Percentiles rank a stretch among this genome's conserved stretches.
Conservation (phyloP, 495 filamentous ascomycete species). For the Thermothielavioides terrestris region DNA sequence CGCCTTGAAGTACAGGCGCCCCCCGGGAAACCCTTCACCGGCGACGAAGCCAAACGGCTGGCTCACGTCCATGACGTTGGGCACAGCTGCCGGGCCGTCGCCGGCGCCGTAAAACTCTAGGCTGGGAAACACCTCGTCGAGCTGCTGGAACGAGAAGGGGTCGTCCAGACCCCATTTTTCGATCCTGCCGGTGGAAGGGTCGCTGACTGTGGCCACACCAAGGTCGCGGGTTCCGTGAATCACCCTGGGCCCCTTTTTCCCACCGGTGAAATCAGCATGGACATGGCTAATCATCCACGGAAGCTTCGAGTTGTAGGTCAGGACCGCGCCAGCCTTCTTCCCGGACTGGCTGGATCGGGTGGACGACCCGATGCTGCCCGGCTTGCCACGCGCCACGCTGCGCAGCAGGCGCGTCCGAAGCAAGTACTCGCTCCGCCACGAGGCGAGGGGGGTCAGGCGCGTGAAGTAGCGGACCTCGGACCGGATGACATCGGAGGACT, state of each 20-base stretch:
- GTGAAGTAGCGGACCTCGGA: constrained; percentile 59
- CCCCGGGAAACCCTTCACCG: constrained; percentile 75
- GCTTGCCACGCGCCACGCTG: constrained; percentile 65
- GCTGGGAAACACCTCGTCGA: constrained; percentile 64
- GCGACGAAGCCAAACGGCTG: constrained; percentile 75
- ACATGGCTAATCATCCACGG: constrained; percentile 65
- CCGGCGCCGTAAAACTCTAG: constrained; percentile 71
- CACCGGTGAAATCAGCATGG: constrained; percentile 58
- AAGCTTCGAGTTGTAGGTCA: constrained; percentile 77
- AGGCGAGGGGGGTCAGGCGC: constrained; percentile 65
- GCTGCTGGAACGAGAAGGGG: constrained; percentile 61
- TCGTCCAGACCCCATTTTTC: constrained; percentile 78
- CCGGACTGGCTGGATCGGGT: constrained; percentile 43
- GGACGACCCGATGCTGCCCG: constrained; percentile 34
- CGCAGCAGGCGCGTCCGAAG: constrained; percentile 74
- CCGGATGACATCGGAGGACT: constrained; percentile 52
- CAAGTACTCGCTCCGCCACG: constrained; percentile 91
- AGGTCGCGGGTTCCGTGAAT: constrained; percentile 74
- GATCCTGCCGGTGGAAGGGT: constrained; percentile 67
- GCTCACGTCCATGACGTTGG: constrained; percentile 84
- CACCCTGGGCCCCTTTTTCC: constrained; percentile 64
- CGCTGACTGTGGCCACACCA: constrained; percentile 63
- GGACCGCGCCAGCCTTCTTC: constrained; percentile 44
- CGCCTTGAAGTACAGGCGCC: constrained; percentile 66
- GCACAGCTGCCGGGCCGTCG: constrained; percentile 61